Evolutionary conservation across 225 moss, liverwort and hornwort species (phyloP), one percentile per base, ranked within the genome.

Genomic region (Ulota crispa): DNA sequence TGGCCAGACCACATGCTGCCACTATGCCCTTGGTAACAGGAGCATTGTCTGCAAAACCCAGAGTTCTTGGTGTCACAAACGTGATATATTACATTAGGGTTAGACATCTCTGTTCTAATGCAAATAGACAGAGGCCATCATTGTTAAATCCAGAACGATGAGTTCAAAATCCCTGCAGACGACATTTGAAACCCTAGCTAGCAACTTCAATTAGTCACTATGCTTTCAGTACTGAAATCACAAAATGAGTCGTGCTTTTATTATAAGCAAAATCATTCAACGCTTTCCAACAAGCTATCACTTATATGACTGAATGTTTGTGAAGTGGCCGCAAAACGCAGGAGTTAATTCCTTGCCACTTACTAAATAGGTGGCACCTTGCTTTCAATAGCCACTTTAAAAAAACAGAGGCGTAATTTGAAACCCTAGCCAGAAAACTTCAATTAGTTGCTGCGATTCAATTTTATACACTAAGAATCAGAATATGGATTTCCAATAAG

Each of bases 11-110:
- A 75, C 93, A 93, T 45, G 85, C 83, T 61, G 95, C 82, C 73
- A 95, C 95, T 63, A 95, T 83, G 60, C 88, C 91, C 89, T 95
- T 97, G 56, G 95, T 95, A 81, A 97, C 94, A 67, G 95, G 93
- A 63, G 97, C 94, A 93, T 97, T 97, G 81, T 97, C 95, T 94
- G 92, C 85, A 82, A 64, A 66, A 20, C 10, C 67, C 71, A 70
- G 24, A 63, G 21, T 24, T 12, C 7, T 74, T 24, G 10, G 37
- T 23, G 54, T 82, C 69, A 80, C 19, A 28, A 70, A 36, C 57
- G 23, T 31, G 68, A 57, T 64, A 73, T 24, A 52, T 36, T 31
- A 41, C 63, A 20, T 70, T n/a, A 31, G 7, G 2, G 37, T 36
- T 68, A 12, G 18, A 9, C 27, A 74, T 20, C 26, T 13, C 68